A percentile compares a stretch with the other conserved stretches of the same genome.
Evolutionary conservation across 345 rosid species (phyloP).

Genomic region (Anastatica hierochuntica): DNA sequence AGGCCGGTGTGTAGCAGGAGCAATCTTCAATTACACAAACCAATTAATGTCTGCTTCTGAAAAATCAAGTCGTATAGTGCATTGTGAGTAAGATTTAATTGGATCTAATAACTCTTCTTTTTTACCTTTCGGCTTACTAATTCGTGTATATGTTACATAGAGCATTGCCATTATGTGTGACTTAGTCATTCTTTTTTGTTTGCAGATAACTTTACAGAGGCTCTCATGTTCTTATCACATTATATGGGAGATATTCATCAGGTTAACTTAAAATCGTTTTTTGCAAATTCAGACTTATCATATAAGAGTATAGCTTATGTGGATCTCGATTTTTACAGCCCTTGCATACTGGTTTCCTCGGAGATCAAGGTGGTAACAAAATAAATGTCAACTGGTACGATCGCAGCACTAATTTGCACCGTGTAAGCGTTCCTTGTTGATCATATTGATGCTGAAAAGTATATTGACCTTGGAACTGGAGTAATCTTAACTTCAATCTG

Average conservation of each 20-base stretch:
- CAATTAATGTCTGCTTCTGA: slow-evolving; percentile 51
- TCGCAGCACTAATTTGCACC: slow-evolving; percentile 69
- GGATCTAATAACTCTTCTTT: no score
- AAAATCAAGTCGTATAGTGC: slow-evolving; percentile 14
- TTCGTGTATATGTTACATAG: no score
- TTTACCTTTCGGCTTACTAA: no score
- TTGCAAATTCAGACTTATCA: background rate
- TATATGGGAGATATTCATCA: slow-evolving; percentile 83
- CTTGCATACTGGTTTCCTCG: slow-evolving; percentile 72
- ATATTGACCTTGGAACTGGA: no score
- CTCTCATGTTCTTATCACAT: slow-evolving; percentile 80
- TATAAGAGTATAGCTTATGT: background rate
- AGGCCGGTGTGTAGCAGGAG: slow-evolving; percentile 73
- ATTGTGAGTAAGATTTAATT: slow-evolving; percentile 34
- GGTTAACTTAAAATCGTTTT: slow-evolving; percentile 30
- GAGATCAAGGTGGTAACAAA: slow-evolving; percentile 77
- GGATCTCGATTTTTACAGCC: slow-evolving; percentile 38
- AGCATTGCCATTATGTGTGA: no score
- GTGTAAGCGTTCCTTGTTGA: slow-evolving; percentile 38
- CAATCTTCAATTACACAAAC: slow-evolving; percentile 71
- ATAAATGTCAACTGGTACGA: slow-evolving; percentile 66
- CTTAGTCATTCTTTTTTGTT: background rate
- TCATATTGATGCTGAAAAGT: no score
- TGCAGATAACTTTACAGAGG: slow-evolving; percentile 75
- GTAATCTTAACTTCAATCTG: no score